Evolutionary conservation across 306 rosid genomes (phyloP), one percentile per base, ranked within the genome.

Genomic region (Coriaria nepalensis): DNA sequence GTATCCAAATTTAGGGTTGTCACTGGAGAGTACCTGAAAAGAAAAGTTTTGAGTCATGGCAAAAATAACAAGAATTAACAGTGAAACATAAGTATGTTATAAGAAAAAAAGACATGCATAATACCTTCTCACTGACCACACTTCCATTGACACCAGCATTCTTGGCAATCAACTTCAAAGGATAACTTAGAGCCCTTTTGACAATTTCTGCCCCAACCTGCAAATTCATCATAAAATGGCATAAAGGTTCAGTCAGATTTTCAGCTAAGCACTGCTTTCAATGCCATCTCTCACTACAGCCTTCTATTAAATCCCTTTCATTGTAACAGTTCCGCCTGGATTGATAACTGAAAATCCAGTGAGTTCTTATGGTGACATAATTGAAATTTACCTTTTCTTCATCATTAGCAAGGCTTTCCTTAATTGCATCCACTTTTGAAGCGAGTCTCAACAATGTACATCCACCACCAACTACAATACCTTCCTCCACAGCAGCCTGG

Each of bases 401-500:
- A 40, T 79, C 99, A 41, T 86, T 92, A 8, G 64, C 81, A 65
- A 92, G 87, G 66, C 70, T 57, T 10, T 65, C 87, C 73, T 63
- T 82, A 68, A 92, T 92, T 8, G 93, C 77, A 9, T 92, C 96
- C 55, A 92, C 96, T 82, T 86, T 92, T 5, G 96, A 67, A 10
- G 99, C 99, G 53, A 92, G 80, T 68, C 99, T 92, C 57, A 92
- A 69, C 50, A 92, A 62, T 39, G 96, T 86, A 72, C 99, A 92
- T 40, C 99, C 99, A 61, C 99, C 99, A 37, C 99, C 99, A 49
- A 92, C 99, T 20, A 92, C 99, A 70, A 92, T 92, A 57, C 99
- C 99, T 62, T 92, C 99, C 70, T 92, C 99, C 35, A 92, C 99
- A 50, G 99, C 99, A 2, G 99, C 99, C 99, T 92, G 70, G 29